Evolutionary conservation across 306 rosid genomes (phyloP), one percentile per base, ranked within the genome.

Genomic region (cucumber (Cucumis sativus)): DNA sequence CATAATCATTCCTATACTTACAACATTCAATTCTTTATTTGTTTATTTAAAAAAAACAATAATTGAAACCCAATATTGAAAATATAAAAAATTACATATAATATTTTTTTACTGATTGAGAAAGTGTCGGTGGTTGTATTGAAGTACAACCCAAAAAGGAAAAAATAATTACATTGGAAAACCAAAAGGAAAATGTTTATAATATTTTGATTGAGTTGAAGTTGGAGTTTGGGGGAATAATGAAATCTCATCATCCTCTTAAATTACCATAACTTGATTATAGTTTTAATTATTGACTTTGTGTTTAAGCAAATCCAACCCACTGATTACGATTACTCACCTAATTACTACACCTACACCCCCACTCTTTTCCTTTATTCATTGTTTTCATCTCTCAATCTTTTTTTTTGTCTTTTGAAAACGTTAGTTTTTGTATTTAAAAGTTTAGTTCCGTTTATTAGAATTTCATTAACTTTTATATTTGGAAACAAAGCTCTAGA

Each of bases 251-350:
- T 28, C 17, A 28, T 28, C 17, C 73, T 43, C 21, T 70, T 45
- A 45, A 70, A 2, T 47, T 45, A 67, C 17, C 5, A 20, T 20
- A 20, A 69, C 23, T 43, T 45, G 12, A 21, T 66, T 28, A 28
- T 28, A 41, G 28, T 5, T 14, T 30, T 21, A 69, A 6, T 47
- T 45, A 21, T 47, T 70, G 75, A 45, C 75, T 70, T 70, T 45
- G 12, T 23, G 75, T 70, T 47, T 70, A 70, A 45, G 75, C 75
- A 70, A 70, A 70, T 45, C 21, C 58, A 40, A 23, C 75, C 54
- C 7, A 70, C 58, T 45, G 75, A 45, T 45, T 45, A 45, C 17
- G 75, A 69, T 69, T 69, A 69, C 1, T 45, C 20, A 23, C 20
- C 75, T 69, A 69, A 69, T 43, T 21, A 43, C 57, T 15, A 16